Percentiles rank a stretch among this genome's conserved stretches.
Evolutionary conservation across 768 basidiomycete genomes (phyloP).

Genomic region (Suillus fuscotomentosus): DNA sequence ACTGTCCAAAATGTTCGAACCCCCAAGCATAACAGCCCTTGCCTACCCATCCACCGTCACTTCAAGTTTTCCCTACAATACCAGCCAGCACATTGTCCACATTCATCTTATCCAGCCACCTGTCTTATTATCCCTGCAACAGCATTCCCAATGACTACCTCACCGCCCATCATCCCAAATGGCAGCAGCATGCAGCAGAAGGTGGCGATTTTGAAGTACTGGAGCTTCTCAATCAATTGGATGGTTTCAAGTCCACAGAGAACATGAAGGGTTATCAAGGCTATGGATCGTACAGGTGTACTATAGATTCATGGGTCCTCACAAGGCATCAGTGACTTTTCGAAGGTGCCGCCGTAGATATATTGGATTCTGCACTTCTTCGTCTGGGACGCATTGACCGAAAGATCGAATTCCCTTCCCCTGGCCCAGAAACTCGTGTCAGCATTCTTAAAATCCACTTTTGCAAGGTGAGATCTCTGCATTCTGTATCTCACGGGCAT

Average conservation of each 20-base stretch:
- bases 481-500: background rate
- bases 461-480: constrained; percentile 60
- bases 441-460: constrained; percentile 98
- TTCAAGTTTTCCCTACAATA: constrained; percentile 16
- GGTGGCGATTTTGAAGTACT: constrained; percentile 87
- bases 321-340: background rate
- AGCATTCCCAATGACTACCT: constrained; percentile 44
- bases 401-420: constrained; percentile 99
- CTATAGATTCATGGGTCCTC: constrained; percentile 46
- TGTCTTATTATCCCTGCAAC: constrained; percentile 26
- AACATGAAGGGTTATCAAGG: constrained; percentile 91
- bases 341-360: constrained; percentile 52
- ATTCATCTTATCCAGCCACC: constrained; percentile 30
- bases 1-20: constrained; percentile 9
- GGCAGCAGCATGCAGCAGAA: constrained; percentile 49
- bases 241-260: constrained; percentile 83
- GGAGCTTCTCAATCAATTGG: constrained; percentile 85
- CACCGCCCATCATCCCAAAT: constrained; percentile 56
- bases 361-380: constrained; percentile 89
- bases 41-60: constrained; percentile 22
- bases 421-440: constrained; percentile 93
- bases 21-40: constrained; percentile 12
- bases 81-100: constrained; percentile 35
- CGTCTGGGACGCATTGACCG: constrained; percentile 94
- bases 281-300: constrained; percentile 75